Conservation (phyloP, 2,329 filamentous ascomycete species). For the Capronia coronata region DNA sequence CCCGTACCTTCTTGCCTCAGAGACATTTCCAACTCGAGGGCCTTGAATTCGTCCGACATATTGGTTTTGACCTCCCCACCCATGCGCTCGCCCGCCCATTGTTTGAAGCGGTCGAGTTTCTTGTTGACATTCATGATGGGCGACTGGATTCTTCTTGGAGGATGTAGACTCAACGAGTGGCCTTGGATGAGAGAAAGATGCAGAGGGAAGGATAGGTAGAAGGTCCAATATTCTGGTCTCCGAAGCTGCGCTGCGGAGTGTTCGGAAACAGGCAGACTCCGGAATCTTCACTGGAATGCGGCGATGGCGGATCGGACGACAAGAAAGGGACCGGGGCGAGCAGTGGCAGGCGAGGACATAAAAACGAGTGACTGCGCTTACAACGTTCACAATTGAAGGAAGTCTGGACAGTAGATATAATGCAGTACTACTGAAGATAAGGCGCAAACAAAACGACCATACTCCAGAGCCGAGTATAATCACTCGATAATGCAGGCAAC, state of each 20-base stretch:
- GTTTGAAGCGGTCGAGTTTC: conserved; percentile 90
- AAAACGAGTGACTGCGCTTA: conserved; percentile 23
- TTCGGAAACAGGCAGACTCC: conserved; percentile 13
- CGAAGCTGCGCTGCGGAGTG: conserved; percentile 15
- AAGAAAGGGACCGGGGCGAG: conserved; percentile 14
- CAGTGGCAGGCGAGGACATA: conserved; percentile 14
- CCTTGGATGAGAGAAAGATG: neutral
- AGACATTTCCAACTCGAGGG: conserved; percentile 81
- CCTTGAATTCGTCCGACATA: conserved; percentile 85
- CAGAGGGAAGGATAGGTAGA: conserved; percentile 8
- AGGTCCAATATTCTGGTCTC: neutral
- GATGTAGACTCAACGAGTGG: neutral
- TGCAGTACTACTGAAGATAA: neutral
- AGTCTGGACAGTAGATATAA: too few species aligned
- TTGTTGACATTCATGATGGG: conserved; percentile 62
- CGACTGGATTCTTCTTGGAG: neutral
- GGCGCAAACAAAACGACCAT: neutral
- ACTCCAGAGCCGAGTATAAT: neutral
- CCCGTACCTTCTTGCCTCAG: conserved; percentile 72
- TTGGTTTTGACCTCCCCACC: conserved; percentile 81
- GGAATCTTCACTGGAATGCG: conserved; percentile 18
- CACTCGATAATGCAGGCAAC: conserved; percentile 5
- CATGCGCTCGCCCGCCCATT: conserved; percentile 98
- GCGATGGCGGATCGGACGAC: conserved; percentile 6
- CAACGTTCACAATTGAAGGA: conserved; percentile 8